Evolutionary conservation across 2,329 filamentous ascomycete genomes (phyloP).

Genomic region (Talaromyces sp.): DNA sequence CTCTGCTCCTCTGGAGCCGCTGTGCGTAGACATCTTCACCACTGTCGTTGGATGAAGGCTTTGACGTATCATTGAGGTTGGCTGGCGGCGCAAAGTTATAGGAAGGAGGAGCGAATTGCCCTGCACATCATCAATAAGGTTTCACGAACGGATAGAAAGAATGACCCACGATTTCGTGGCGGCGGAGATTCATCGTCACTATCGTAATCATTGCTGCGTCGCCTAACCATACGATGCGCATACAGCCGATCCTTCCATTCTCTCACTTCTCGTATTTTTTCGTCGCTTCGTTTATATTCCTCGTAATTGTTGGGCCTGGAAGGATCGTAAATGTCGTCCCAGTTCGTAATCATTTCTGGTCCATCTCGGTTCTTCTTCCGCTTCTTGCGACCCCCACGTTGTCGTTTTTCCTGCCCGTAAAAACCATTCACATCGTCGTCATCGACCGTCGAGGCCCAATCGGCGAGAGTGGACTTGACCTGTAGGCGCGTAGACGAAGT

Average conservation of each 20-base stretch:
- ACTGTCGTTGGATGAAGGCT: constrained; percentile 22
- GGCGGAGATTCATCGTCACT: constrained; percentile 49
- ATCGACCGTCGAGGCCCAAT: constrained; percentile 78
- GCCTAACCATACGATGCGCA: constrained; percentile 59
- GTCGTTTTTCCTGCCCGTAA: constrained; percentile 64
- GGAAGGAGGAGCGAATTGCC: constrained; percentile 50
- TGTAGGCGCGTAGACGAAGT: constrained; percentile 43
- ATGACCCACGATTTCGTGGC: constrained; percentile 46
- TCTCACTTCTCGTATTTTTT: constrained; percentile 71
- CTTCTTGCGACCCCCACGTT: constrained; percentile 74
- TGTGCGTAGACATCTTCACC: constrained; percentile 12
- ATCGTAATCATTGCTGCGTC: constrained; percentile 44
- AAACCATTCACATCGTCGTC: constrained; percentile 71
- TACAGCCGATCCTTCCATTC: constrained; percentile 86
- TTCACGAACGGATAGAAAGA: constrained; percentile 16
- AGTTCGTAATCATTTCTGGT: constrained; percentile 61
- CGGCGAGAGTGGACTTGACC: constrained; percentile 68
- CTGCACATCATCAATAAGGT: constrained; percentile 29
- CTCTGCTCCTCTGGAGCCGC: not conserved
- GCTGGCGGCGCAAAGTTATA: constrained; percentile 52
- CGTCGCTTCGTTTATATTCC: constrained; percentile 79
- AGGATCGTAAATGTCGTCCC: constrained; percentile 90
- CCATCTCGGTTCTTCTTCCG: constrained; percentile 69
- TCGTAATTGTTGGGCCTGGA: constrained; percentile 77
- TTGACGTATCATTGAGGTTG: constrained; percentile 38